These are phyloP conservation scores for Neotropicomus parvogracilis DNA, from an alignment of 1,284 basidiomycete species.

Conservation along the genomic window DNA sequence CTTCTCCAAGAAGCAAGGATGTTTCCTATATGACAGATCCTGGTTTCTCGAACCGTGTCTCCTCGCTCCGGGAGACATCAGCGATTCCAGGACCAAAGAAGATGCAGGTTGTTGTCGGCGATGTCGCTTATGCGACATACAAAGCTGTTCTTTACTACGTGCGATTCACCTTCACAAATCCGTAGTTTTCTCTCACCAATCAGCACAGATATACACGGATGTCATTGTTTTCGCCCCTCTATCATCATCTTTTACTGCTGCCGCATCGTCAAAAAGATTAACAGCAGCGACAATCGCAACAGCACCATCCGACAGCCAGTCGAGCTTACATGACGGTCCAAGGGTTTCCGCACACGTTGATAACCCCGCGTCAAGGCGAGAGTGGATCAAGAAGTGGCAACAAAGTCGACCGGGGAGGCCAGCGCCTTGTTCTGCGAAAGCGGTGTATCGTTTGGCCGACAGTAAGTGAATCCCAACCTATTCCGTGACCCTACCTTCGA, in stretches of 20 bases:
- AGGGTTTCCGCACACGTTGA: conserved; percentile 24
- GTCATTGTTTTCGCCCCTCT: conserved; percentile 81
- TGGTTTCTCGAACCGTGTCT: background rate
- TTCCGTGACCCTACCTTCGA: background rate
- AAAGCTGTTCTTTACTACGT: conserved; percentile 83
- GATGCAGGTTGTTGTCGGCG: conserved; percentile 63
- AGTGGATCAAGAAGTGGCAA: conserved; percentile 69
- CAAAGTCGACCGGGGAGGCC: conserved; percentile 56
- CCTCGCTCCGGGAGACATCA: conserved; percentile 1
- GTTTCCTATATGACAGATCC: conserved; percentile 19
- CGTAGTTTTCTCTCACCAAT: conserved; percentile 3
- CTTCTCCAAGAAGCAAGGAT: too few species aligned
- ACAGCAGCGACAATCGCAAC: conserved; percentile 30
- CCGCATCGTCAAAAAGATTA: conserved; percentile 19
- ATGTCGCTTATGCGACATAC: conserved; percentile 82
- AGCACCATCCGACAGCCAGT: conserved; percentile 36
- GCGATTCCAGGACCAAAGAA: conserved; percentile 42
- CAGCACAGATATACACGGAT: conserved; percentile 75
- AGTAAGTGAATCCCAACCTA: conserved; percentile 43
- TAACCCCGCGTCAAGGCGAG: conserved; percentile 44
- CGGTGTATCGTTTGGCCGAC: conserved; percentile 84
- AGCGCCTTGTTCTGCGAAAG: conserved; percentile 82
- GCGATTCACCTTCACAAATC: conserved; percentile 23
- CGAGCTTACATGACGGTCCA: conserved; percentile 27
- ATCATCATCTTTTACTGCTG: conserved; percentile 58